Evolutionary conservation across 1,284 basidiomycete genomes (phyloP), one percentile per base, ranked within the genome.

Genomic region (Trichosporon faecale): DNA sequence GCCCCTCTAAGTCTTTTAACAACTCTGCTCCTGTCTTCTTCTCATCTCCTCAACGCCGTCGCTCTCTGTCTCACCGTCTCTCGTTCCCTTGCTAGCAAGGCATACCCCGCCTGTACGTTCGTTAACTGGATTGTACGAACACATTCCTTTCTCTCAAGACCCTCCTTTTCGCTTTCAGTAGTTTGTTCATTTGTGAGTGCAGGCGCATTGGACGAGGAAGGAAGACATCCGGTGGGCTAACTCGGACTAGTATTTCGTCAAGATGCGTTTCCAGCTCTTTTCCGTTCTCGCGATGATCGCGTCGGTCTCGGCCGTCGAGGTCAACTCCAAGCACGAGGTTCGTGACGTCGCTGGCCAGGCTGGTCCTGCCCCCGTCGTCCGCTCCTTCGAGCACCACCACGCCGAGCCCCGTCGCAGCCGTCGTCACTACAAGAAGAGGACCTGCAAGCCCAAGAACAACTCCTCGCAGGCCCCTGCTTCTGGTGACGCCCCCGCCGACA

Each of bases 81-180:
- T 31, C 29, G 29, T 29, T 61, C 11, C 29, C 27, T 61, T 31
- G 57, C 57, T 61, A 31, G 57, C 57, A 61, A 61, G 57, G 29
- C 57, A 61, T 29, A 29, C 29, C 40, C 21, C 64, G 12, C 46
- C 65, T 55, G 27, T 35, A 66, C 52, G 33, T 40, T 44, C 33
- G 66, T 66, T 66, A 52, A 35, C 57, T 61, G 57, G 57, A 61
- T 66, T 66, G 66, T 21, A 66, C 66, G 66, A 66, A 66, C 66
- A 66, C 66, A 66, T 40, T 66, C 66, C 8, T 66, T 66, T 27
- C 33, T 18, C 16, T 66, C 52, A 55, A 35, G 52, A 57, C 52
- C 29, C 33, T 57, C 65, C 7, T 66, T 66, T 55, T n/a, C 27
- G 49, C 12, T 60, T 40, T 18, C 49, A 35, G 11, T 57, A 55